Evolutionary conservation across 2,329 filamentous ascomycete species (phyloP).

Genomic region (Trichoderma sp.): DNA sequence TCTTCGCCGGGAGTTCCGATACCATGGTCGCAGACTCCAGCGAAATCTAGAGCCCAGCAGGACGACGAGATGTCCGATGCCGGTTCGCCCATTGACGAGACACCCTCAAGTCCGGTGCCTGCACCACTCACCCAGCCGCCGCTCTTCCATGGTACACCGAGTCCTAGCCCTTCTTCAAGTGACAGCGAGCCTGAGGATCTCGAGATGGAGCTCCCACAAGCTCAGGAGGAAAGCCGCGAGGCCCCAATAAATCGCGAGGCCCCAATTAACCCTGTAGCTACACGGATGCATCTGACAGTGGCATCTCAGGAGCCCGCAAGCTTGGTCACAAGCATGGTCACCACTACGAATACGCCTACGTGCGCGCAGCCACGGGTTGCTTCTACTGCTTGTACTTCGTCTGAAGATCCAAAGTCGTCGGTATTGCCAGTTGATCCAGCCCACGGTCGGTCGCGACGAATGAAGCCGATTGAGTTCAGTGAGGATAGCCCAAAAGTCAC

Average conservation of each 20-base stretch:
- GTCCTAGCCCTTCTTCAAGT: slow-evolving; percentile 26
- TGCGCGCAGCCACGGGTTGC: slow-evolving; percentile 33
- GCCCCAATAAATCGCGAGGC: slow-evolving; percentile 31
- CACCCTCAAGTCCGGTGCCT: not conserved
- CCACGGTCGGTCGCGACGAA: slow-evolving; percentile 26
- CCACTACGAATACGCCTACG: slow-evolving; percentile 32
- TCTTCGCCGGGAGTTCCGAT: slow-evolving; percentile 21
- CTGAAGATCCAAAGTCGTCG: not conserved
- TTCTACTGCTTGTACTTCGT: not conserved
- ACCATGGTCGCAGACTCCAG: slow-evolving; percentile 24
- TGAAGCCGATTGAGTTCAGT: slow-evolving; percentile 32
- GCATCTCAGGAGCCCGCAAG: not conserved
- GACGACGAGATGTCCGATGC: not conserved
- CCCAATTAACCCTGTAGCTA: slow-evolving; percentile 30
- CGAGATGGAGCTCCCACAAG: slow-evolving; percentile 39
- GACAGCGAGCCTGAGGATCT: slow-evolving; percentile 38
- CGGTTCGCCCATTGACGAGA: not conserved
- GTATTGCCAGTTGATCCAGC: not conserved
- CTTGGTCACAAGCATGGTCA: not conserved
- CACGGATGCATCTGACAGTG: not conserved
- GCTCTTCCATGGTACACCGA: slow-evolving; percentile 18
- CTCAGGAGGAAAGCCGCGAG: slow-evolving; percentile 25
- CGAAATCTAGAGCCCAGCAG: not conserved
- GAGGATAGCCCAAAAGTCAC: slow-evolving; percentile 26
- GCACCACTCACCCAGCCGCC: slow-evolving; percentile 1